Evolutionary conservation across 1,284 basidiomycete genomes (phyloP).

Genomic region (Puccinia coronata): DNA sequence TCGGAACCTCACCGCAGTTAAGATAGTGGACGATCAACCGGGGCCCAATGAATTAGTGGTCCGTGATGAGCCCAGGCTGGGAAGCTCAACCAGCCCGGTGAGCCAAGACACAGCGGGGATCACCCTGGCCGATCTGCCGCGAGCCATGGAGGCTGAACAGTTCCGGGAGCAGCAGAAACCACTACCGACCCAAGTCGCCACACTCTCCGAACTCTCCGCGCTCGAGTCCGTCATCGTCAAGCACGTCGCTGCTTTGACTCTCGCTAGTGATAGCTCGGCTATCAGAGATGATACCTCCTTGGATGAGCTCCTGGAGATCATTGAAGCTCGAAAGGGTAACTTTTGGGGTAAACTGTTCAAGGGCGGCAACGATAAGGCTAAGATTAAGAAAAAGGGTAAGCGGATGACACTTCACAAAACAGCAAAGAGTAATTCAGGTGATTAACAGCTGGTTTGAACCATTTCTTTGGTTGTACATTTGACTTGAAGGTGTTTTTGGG

Average conservation of each 20-base stretch:
- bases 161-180: conserved; percentile 80
- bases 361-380: conserved; percentile 72
- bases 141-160: conserved; percentile 86
- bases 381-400: conserved; percentile 56
- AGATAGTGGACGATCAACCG: conserved; percentile 54
- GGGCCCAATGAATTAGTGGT: conserved; percentile 15
- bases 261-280: conserved; percentile 69
- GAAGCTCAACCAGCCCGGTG: conserved; percentile 16
- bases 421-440: background rate
- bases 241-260: conserved; percentile 80
- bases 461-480: conserved; percentile 12
- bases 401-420: conserved; percentile 14
- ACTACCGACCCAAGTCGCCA: conserved; percentile 69
- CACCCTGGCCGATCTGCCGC: conserved; percentile 94
- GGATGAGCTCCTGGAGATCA: conserved; percentile 88
- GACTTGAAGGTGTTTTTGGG: conserved; percentile 66
- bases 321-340: conserved; percentile 87
- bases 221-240: conserved; percentile 88
- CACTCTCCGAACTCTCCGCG: conserved; percentile 79
- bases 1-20: conserved; percentile 54
- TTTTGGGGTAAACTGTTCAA: conserved; percentile 99
- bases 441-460: background rate
- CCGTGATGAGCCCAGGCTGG: conserved; percentile 6
- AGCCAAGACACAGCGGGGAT: conserved; percentile 58
- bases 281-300: conserved; percentile 80